Percentiles rank a stretch among this genome's conserved stretches.
Evolutionary conservation across 345 rosid genomes (phyloP).

Genomic region (Rhizophora apiculata): DNA sequence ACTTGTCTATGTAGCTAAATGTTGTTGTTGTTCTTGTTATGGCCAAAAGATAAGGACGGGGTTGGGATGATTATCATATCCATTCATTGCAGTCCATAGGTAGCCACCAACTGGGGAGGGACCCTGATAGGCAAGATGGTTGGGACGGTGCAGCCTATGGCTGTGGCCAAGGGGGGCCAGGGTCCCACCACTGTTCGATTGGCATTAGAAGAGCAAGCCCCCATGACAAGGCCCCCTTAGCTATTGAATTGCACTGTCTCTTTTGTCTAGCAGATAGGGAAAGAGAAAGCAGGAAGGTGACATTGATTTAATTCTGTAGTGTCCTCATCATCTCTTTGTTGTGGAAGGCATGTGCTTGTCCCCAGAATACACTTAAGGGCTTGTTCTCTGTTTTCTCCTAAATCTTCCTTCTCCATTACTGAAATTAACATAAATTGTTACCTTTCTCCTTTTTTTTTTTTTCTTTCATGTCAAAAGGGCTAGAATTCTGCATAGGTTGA

Average conservation of each 20-base stretch:
- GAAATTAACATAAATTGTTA: too few species aligned
- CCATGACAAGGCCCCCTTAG: slow-evolving; percentile 12
- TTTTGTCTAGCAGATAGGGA: slow-evolving; percentile 5
- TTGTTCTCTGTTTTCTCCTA: neutral
- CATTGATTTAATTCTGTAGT: slow-evolving; percentile 6
- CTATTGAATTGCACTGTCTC: slow-evolving; percentile 29
- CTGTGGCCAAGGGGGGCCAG: slow-evolving; percentile 18
- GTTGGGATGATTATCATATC: slow-evolving; percentile 1
- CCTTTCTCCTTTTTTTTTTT: too few species aligned
- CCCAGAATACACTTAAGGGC: neutral
- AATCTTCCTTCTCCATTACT: slow-evolving; percentile 6
- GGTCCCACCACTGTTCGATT: slow-evolving; percentile 21
- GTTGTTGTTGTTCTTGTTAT: neutral
- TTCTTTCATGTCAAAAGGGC: too few species aligned
- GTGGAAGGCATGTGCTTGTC: slow-evolving; percentile 24
- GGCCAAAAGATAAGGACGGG: slow-evolving; percentile 22
- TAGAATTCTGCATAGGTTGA: too few species aligned
- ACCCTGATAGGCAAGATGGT: slow-evolving; percentile 16
- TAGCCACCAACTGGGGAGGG: slow-evolving; percentile 12
- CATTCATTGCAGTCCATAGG: neutral
- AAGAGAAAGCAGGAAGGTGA: slow-evolving; percentile 1
- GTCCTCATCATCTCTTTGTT: slow-evolving; percentile 3
- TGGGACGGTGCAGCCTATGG: slow-evolving; percentile 26
- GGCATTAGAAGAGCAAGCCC: slow-evolving; percentile 15
- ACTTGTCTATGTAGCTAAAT: neutral